Evolutionary conservation across 2,329 filamentous ascomycete genomes (phyloP).

Genomic region (Diplodia intermedia): DNA sequence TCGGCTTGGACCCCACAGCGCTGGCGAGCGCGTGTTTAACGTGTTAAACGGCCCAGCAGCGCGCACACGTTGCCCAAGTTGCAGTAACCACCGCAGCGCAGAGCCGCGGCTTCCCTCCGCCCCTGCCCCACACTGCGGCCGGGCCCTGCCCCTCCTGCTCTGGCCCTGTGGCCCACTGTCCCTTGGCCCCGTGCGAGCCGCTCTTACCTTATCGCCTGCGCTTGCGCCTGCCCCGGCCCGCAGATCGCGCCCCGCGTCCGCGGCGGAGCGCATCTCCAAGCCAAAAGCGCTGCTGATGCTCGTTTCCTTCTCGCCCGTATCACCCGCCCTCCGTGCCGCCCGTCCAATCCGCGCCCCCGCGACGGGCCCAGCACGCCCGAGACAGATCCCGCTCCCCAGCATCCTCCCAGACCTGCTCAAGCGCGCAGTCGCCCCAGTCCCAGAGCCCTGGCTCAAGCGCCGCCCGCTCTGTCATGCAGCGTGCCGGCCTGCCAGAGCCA

Average conservation of each 20-base stretch:
- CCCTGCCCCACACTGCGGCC: constrained; percentile 1
- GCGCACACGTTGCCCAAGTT: constrained; percentile 9
- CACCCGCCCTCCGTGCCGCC: constrained; percentile 19
- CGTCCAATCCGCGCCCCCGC: constrained; percentile 16
- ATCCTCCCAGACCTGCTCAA: background rate
- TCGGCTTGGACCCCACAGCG: background rate
- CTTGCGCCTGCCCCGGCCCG: constrained; percentile 1
- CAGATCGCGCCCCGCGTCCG: constrained; percentile 6
- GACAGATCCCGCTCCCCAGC: constrained; percentile 30
- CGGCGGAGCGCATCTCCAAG: constrained; percentile 9
- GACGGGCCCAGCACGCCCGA: constrained; percentile 10
- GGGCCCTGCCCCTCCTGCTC: background rate
- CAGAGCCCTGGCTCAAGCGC: constrained; percentile 23
- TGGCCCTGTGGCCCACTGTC: no score
- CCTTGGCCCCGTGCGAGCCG: background rate
- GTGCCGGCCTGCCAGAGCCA: constrained; percentile 31
- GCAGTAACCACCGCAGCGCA: constrained; percentile 10
- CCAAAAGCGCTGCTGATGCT: constrained; percentile 16
- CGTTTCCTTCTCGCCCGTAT: constrained; percentile 25
- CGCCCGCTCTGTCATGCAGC: constrained; percentile 30
- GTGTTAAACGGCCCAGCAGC: constrained; percentile 14
- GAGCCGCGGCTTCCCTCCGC: constrained; percentile 17
- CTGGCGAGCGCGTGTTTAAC: constrained; percentile 27
- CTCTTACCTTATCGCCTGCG: constrained; percentile 21
- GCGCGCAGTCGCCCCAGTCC: constrained; percentile 19